A percentile compares a stretch with the other conserved stretches of the same genome.
Evolutionary conservation across 2,329 filamentous ascomycete species (phyloP).

Genomic region (Endothia cerciana): DNA sequence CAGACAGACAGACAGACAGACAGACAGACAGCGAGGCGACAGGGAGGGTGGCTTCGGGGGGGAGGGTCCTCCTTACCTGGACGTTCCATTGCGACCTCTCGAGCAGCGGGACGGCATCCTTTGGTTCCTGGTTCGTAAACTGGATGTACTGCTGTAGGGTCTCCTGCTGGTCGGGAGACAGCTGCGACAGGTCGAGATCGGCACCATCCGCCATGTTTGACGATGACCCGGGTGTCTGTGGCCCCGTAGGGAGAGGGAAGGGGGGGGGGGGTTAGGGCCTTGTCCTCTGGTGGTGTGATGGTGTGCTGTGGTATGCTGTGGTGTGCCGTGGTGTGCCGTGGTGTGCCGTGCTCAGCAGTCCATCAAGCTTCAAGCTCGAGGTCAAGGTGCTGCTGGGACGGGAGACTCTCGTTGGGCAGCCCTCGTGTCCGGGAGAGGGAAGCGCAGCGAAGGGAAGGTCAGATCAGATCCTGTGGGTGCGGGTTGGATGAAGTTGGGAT

Average conservation of each 20-base stretch:
- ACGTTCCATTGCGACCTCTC: constrained; percentile 95
- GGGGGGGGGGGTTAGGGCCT: too few species aligned
- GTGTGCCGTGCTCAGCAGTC: constrained; percentile 6
- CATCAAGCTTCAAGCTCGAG: neutral
- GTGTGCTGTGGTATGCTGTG: too few species aligned
- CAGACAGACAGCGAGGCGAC: neutral
- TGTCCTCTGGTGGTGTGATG: neutral
- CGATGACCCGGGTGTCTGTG: neutral
- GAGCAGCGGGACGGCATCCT: constrained; percentile 77
- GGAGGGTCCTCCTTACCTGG: constrained; percentile 58
- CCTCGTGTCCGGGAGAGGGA: too few species aligned
- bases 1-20: too few species aligned
- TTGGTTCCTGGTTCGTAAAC: constrained; percentile 81
- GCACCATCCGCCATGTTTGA: constrained; percentile 47
- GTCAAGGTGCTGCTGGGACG: too few species aligned
- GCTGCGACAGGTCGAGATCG: constrained; percentile 65
- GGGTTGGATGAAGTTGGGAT: too few species aligned
- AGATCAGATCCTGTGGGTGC: too few species aligned
- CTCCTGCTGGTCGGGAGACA: constrained; percentile 78
- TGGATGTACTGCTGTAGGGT: constrained; percentile 86
- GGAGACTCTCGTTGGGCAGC: too few species aligned
- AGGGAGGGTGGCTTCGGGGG: constrained; percentile 1
- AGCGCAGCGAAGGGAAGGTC: too few species aligned
- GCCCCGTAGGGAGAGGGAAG: constrained; percentile 3
- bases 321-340: too few species aligned